Conservation (phyloP, 2,329 filamentous ascomycete genomes). For the Didymella segeticola region DNA sequence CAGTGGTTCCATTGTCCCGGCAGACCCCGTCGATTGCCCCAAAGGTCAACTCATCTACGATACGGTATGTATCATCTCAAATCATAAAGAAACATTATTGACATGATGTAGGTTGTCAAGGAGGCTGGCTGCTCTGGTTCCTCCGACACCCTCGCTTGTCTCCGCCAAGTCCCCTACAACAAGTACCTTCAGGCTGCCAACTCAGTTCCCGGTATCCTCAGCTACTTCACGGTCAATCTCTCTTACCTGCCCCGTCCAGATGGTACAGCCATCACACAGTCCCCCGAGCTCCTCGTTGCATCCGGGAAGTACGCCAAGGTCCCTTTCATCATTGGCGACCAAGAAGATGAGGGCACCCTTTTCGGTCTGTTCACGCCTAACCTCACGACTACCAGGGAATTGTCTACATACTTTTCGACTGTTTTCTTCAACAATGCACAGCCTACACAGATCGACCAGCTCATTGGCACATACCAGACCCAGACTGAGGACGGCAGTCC, state of each 20-base stretch:
- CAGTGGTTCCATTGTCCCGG: constrained; percentile 48
- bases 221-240: constrained; percentile 72
- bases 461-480: constrained; percentile 70
- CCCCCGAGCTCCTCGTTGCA: constrained; percentile 65
- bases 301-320: constrained; percentile 64
- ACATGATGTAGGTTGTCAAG: constrained; percentile 55
- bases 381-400: constrained; percentile 64
- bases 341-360: constrained; percentile 81
- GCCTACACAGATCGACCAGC: constrained; percentile 56
- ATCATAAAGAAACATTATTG: constrained; percentile 58
- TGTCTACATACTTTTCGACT: constrained; percentile 68
- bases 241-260: constrained; percentile 79
- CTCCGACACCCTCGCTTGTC: constrained; percentile 55
- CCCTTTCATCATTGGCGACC: constrained; percentile 73
- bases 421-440: constrained; percentile 68
- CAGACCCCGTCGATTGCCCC: constrained; percentile 64
- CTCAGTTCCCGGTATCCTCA: constrained; percentile 71
- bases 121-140: constrained; percentile 54
- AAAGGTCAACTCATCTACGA: constrained; percentile 67
- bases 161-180: constrained; percentile 55
- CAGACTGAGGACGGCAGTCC: constrained; percentile 68
- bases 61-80: constrained; percentile 49
- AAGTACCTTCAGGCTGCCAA: constrained; percentile 68
- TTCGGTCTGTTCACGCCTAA: constrained; percentile 75
- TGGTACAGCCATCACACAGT: constrained; percentile 65